Base-by-base conservation (phyloP, 495 filamentous ascomycete genomes). In the Parachaetomium inaequale region DNA sequence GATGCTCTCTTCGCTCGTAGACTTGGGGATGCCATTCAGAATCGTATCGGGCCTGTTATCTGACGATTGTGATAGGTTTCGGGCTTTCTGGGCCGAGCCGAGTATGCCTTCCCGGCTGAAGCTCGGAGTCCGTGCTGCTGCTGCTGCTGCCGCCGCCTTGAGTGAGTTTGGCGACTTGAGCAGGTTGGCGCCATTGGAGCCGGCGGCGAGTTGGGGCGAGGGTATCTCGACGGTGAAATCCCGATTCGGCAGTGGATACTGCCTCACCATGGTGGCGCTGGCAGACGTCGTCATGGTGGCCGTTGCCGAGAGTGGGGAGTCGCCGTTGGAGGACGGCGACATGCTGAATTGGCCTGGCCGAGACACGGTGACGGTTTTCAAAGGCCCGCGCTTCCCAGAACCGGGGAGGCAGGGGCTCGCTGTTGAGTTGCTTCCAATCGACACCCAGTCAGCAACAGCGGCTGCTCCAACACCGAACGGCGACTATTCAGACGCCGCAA, bases 41-140 rank as follows among this genome's bases (percentile, higher is more conserved):
- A 60, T 42, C 52, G 63, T 56, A 17, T 79, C 74, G 62, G 66
- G 64, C 43, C 72, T 65, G 67, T 74, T 71, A n/a, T 81, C 81
- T 36, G 78, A 79, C 26, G 80, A 76, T 62, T 84, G 82, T 42
- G 81, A 82, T 32, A 82, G 68, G 59, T 83, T 81, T 23, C 81
- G 74, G 10, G 82, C 79, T 64, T 83, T 84, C 59, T 82, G 81
- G 26, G 81, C 82, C 10, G 82, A 81, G n/a, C 82, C 82, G 34
- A 83, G 74, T 67, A 84, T 84, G 25, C 82, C 82, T 63, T 84
- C 82, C 28, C 81, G 75, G 63, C 79, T 81, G 74, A 84, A 82
- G 68, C 74, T 79, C 34, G 76, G 69, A 40, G 77, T 75, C 32
- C 79, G 78, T 38, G 73, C 49, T 10, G 47, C 47, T n/a, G n/a